Base-by-base conservation (phyloP, 306 rosid genomes). In the Astragalus membranaceus region DNA sequence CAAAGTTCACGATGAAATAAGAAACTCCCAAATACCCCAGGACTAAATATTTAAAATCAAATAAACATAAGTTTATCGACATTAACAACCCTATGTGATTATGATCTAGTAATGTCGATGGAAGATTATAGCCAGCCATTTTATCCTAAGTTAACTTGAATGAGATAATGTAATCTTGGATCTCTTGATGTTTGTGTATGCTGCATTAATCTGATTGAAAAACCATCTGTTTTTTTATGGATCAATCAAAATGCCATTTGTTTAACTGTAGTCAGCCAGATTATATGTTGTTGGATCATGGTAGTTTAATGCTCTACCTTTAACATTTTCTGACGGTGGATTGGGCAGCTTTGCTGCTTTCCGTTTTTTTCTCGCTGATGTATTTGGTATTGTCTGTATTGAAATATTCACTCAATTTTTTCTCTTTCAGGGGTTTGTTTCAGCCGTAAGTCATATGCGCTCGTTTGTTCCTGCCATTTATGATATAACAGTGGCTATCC, bases 391-490 rank as follows among this genome's bases (percentile, higher is more conserved):
- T 49, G 17, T 15, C 43, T 61, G 9, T 49, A 8, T 49, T 10
- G 17, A 30, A 61, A 5, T 72, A 50, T 59, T 7, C n/a, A 11
- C 58, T 47, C 4, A 5, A 29, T 32, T 78, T 54, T 74, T 42
- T 58, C 76, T 55, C 73, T 72, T 78, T 79, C 88, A 92, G 98
- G 98, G 98, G 66, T 92, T 92, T 80, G 98, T 92, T 82, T 72
- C 95, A 10, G 88, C 95, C 26, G 96, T 92, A 63, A 84, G 89
- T 77, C 83, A 87, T 73, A 89, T 89, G 95, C 95, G 90, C 49
- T 78, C 96, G 55, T 92, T 92, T 83, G 98, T 81, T 78, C 98
- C 98, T 11, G 98, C 92, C 36, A 48, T 92, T 53, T 92, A 92
- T 81, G 98, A 92, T 75, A 46, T 85, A 37, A 92, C 98, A 0